Conservation (phyloP, 2,329 filamentous ascomycete genomes). For the Colletotrichum graminicola region DNA sequence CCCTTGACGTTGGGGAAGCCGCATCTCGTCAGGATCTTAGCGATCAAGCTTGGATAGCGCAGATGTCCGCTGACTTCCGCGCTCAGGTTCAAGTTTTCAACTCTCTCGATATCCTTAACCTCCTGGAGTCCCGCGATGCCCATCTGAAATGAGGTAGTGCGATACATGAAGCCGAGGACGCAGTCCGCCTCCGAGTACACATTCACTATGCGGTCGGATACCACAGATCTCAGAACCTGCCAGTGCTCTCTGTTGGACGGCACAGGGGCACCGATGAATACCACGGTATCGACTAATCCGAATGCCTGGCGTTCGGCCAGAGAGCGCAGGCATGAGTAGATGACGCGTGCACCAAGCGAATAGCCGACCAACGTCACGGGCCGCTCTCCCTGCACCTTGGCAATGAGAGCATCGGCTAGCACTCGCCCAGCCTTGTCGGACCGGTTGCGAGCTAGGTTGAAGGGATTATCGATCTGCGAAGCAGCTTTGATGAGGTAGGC, state of each 20-base stretch:
- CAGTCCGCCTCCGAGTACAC: slow-evolving; percentile 91
- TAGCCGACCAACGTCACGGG: slow-evolving; percentile 86
- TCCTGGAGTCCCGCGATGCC: slow-evolving; percentile 87
- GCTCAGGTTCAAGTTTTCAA: slow-evolving; percentile 69
- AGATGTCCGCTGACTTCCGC: slow-evolving; percentile 66
- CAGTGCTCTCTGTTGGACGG: slow-evolving; percentile 80
- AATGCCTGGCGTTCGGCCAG: slow-evolving; percentile 85
- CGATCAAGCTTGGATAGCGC: slow-evolving; percentile 63
- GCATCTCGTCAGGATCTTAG: slow-evolving; percentile 65
- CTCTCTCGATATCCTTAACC: slow-evolving; percentile 74
- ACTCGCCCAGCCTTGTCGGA: slow-evolving; percentile 85
- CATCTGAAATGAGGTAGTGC: slow-evolving; percentile 83
- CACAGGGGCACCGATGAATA: slow-evolving; percentile 84
- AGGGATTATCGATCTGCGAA: slow-evolving; percentile 83
- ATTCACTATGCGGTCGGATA: slow-evolving; percentile 86
- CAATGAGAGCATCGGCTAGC: slow-evolving; percentile 85
- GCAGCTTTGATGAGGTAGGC: slow-evolving; percentile 75
- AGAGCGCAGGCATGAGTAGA: slow-evolving; percentile 83
- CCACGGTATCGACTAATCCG: slow-evolving; percentile 84
- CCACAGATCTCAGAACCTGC: slow-evolving; percentile 81
- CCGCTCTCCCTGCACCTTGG: slow-evolving; percentile 84
- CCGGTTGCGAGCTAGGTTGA: slow-evolving; percentile 79
- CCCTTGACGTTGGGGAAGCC: slow-evolving; percentile 62
- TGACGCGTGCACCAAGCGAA: slow-evolving; percentile 83
- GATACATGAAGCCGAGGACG: slow-evolving; percentile 88